Evolutionary conservation across 2,329 filamentous ascomycete genomes (phyloP).

Genomic region (Clarireedia homoeocarpa): DNA sequence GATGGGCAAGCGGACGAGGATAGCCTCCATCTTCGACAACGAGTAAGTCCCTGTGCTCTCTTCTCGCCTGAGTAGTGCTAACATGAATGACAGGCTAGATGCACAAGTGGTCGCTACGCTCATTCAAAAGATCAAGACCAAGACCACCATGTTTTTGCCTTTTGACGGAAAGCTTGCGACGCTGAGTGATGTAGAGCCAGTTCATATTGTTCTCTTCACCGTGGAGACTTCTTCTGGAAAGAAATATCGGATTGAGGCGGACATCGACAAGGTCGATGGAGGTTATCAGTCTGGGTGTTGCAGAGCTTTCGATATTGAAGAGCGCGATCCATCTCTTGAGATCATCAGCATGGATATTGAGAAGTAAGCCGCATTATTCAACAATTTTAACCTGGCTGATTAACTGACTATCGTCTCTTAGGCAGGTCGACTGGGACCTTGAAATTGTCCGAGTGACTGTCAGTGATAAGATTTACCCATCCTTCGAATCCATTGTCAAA

Average conservation of each 20-base stretch:
- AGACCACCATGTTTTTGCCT: slow-evolving; percentile 16
- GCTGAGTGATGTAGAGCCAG: slow-evolving; percentile 16
- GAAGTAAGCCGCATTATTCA: slow-evolving; percentile 1
- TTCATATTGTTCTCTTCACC: slow-evolving; percentile 21
- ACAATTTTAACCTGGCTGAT: background rate
- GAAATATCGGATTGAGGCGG: slow-evolving; percentile 22
- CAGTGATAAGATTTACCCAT: slow-evolving; percentile 14
- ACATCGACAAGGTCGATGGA: slow-evolving; percentile 18
- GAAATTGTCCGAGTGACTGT: slow-evolving; percentile 26
- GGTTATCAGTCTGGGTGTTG: slow-evolving; percentile 19
- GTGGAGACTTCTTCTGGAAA: slow-evolving; percentile 16
- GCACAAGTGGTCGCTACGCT: slow-evolving; percentile 14
- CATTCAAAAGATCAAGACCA: slow-evolving; percentile 13
- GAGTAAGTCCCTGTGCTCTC: slow-evolving; percentile 18
- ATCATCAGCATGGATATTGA: slow-evolving; percentile 24
- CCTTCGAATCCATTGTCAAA: slow-evolving; percentile 16
- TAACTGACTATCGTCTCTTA: slow-evolving; percentile 6
- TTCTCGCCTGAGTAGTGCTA: background rate
- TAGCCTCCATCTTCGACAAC: slow-evolving; percentile 21
- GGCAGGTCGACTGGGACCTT: slow-evolving; percentile 25
- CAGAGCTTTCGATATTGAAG: slow-evolving; percentile 15
- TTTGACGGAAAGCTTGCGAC: slow-evolving; percentile 2
- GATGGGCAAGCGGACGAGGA: slow-evolving; percentile 18
- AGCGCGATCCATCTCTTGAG: slow-evolving; percentile 19
- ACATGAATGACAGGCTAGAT: slow-evolving; percentile 10